A percentile compares a stretch with the other conserved stretches of the same genome.
phyloP scores from a whole-genome alignment of 345 rosid genomes.

The Pistacia integerrima region DNA sequence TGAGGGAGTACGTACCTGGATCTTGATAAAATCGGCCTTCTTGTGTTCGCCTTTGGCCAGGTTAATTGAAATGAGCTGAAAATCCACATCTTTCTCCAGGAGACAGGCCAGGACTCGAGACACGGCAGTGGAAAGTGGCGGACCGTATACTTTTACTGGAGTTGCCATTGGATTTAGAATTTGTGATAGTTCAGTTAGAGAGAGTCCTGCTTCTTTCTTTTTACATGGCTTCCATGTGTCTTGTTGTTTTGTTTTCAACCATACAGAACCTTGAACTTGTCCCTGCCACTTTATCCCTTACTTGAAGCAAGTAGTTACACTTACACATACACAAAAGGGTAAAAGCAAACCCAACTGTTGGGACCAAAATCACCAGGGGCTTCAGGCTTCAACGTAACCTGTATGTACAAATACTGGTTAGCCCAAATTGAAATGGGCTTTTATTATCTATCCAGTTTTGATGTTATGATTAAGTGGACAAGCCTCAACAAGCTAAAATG shows the following conservation, averaged over 20 bases:
- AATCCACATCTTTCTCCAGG: slow-evolving; percentile 60
- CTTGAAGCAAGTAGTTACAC: slow-evolving; percentile 3
- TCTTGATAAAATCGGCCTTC: slow-evolving; percentile 58
- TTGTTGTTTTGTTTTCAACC: slow-evolving; percentile 16
- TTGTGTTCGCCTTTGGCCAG: slow-evolving; percentile 69
- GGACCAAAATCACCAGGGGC: neutral
- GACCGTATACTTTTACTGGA: slow-evolving; percentile 69
- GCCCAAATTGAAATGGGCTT: neutral
- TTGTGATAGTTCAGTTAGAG: no score
- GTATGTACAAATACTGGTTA: neutral
- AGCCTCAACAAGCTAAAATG: no score
- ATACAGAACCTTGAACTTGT: neutral
- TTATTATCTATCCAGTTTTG: no score
- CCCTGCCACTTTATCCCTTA: slow-evolving; percentile 24
- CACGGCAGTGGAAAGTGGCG: slow-evolving; percentile 61
- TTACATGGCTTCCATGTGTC: neutral
- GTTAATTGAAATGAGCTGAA: slow-evolving; percentile 58
- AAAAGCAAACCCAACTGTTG: neutral
- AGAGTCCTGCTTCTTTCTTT: neutral
- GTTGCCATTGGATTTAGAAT: slow-evolving; percentile 37
- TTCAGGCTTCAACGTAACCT: neutral
- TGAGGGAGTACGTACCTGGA: slow-evolving; percentile 40
- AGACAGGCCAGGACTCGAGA: slow-evolving; percentile 64
- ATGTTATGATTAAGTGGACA: no score
- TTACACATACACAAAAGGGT: neutral